Conservation (phyloP, 352 stramenopile species). For the Pythium plurisporium region DNA sequence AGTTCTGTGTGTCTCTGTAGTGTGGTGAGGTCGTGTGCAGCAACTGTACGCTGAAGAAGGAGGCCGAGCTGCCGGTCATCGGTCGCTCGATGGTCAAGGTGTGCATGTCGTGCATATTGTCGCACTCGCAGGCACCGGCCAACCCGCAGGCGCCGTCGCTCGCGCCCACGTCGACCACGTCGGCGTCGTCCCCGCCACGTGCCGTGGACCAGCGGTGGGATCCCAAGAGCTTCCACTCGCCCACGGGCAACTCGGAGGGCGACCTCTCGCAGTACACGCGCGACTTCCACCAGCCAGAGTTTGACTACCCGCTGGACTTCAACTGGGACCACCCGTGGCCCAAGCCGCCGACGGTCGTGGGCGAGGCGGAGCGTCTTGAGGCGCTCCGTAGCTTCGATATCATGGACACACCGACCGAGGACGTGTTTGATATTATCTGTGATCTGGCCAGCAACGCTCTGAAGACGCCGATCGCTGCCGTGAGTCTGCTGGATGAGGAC, state of each 20-base stretch:
- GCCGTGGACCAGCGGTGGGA: conserved; percentile 56
- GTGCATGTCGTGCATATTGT: conserved; percentile 89
- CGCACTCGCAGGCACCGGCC: conserved; percentile 70
- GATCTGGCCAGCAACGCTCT: conserved; percentile 73
- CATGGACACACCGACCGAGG: conserved; percentile 80
- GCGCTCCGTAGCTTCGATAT: conserved; percentile 82
- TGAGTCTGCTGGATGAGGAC: conserved; percentile 91
- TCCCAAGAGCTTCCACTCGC: conserved; percentile 79
- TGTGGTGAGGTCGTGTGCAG: conserved; percentile 85
- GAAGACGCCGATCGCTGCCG: conserved; percentile 72
- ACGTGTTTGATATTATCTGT: conserved; percentile 84
- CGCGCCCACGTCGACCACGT: background rate
- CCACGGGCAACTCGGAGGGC: conserved; percentile 70
- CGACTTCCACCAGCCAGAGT: conserved; percentile 79
- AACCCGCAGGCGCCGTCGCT: conserved; percentile 55
- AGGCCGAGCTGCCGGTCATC: conserved; percentile 81
- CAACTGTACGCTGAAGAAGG: conserved; percentile 86
- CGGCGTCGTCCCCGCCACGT: conserved; percentile 24
- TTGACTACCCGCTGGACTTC: conserved; percentile 84
- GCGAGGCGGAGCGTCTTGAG: conserved; percentile 68
- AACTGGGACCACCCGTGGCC: conserved; percentile 87
- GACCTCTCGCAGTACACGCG: conserved; percentile 70
- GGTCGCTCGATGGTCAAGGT: conserved; percentile 79
- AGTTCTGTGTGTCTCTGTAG: conserved; percentile 19
- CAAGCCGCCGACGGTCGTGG: conserved; percentile 70